Percentiles rank a stretch among this genome's conserved stretches.
phyloP scores from a whole-genome alignment of 768 basidiomycete genomes.

The Pisolithus sp. region DNA sequence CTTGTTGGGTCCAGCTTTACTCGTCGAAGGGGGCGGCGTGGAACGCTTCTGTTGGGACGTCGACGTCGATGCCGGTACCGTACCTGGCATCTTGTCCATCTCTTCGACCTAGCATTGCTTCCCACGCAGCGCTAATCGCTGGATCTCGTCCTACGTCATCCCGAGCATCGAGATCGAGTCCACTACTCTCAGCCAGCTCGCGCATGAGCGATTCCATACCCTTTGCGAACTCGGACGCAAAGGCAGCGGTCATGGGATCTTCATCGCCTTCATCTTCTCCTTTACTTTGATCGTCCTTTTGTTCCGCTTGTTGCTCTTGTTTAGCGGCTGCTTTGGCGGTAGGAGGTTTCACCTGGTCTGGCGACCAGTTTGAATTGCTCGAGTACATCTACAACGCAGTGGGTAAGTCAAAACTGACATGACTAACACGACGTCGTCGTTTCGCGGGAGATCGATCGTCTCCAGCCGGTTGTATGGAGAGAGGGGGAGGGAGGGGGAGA shows the following conservation, averaged over 20 bases:
- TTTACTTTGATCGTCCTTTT: neutral
- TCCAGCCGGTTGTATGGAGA: too few relatives aligned
- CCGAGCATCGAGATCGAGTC: neutral
- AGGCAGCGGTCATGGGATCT: conserved; percentile 14
- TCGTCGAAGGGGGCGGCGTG: too few relatives aligned
- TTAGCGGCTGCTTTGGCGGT: neutral
- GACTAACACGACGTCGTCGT: neutral
- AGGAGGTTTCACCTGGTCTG: too few relatives aligned
- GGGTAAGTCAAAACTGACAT: too few relatives aligned
- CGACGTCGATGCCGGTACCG: conserved; percentile 10
- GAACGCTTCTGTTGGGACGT: neutral
- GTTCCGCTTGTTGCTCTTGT: neutral
- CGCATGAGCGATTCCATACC: conserved; percentile 41
- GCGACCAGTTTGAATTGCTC: too few relatives aligned
- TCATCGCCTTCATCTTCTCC: neutral
- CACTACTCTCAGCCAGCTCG: conserved; percentile 3
- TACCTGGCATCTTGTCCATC: conserved; percentile 36
- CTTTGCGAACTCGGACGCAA: conserved; percentile 34
- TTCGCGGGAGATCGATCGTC: too few relatives aligned
- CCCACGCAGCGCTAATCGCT: conserved; percentile 58
- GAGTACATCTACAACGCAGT: too few relatives aligned
- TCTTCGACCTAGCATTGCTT: conserved; percentile 63
- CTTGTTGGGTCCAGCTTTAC: too few relatives aligned
- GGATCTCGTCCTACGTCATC: conserved; percentile 26
- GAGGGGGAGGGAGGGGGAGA: neutral